phyloP scores from a whole-genome alignment of 2,329 filamentous ascomycete species.

The Canariomyces notabilis region DNA sequence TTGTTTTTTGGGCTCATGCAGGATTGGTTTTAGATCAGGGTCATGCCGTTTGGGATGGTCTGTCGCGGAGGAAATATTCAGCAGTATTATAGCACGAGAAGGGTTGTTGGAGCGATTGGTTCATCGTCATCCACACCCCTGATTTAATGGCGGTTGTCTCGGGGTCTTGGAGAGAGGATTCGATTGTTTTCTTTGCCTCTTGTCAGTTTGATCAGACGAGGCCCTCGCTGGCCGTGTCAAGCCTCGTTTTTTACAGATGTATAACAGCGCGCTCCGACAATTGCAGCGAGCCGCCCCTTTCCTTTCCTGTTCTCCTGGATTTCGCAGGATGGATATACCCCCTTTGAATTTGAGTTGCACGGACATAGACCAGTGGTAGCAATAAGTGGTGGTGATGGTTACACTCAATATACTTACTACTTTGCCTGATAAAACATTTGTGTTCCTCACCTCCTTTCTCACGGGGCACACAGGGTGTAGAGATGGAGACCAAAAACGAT shows the following conservation, averaged over 20 bases:
- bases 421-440: not conserved
- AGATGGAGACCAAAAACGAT: too few relatives aligned
- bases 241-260: constrained; percentile 11
- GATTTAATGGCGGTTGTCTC: constrained; percentile 13
- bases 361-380: constrained; percentile 16
- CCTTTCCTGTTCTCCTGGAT: constrained; percentile 16
- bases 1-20: not conserved
- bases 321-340: constrained; percentile 27
- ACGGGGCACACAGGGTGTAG: not conserved
- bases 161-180: constrained; percentile 2
- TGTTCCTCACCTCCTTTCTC: not conserved
- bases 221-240: constrained; percentile 12
- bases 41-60: not conserved
- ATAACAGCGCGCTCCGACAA: constrained; percentile 11
- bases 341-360: constrained; percentile 10
- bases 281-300: constrained; percentile 17
- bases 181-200: constrained; percentile 4
- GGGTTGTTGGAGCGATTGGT: not conserved
- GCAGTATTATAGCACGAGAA: not conserved
- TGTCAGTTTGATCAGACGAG: not conserved
- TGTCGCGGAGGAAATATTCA: constrained; percentile 1
- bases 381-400: too few relatives aligned
- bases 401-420: too few relatives aligned
- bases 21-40: not conserved
- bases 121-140: not conserved